phyloP scores from a whole-genome alignment of 768 basidiomycete species.

The Mycena leptocephala region DNA sequence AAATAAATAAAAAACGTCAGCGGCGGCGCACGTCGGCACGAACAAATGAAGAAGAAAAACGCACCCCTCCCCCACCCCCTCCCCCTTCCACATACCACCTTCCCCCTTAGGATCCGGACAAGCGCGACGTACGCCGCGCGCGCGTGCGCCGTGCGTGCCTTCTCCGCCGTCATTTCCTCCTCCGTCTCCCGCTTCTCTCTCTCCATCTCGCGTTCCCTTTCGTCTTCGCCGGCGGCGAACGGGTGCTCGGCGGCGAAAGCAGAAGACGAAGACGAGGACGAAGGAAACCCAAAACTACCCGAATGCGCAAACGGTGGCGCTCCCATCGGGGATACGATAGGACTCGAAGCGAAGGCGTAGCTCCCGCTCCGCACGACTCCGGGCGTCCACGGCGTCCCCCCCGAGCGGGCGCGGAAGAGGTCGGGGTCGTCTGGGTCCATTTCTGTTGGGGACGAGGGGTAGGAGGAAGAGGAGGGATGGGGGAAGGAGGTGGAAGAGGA shows the following conservation, averaged over 20 bases:
- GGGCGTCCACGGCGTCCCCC: slow-evolving; percentile 54
- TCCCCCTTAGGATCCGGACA: slow-evolving; percentile 78
- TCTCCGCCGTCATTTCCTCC: slow-evolving; percentile 27
- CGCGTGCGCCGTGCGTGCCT: slow-evolving; percentile 49
- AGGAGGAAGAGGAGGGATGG: not conserved
- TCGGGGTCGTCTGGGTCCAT: slow-evolving; percentile 24
- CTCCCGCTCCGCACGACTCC: slow-evolving; percentile 30
- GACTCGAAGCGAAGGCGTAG: not conserved
- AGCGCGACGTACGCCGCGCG: slow-evolving; percentile 80
- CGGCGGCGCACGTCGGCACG: not conserved
- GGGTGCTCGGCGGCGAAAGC: not conserved
- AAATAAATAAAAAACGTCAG: no score
- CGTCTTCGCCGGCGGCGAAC: not conserved
- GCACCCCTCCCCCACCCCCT: slow-evolving; percentile 80
- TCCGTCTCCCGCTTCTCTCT: slow-evolving; percentile 37
- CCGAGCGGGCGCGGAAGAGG: slow-evolving; percentile 23
- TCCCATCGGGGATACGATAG: no score
- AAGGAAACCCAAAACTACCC: not conserved
- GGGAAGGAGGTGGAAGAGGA: not conserved
- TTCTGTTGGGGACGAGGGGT: not conserved
- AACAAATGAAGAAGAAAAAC: slow-evolving; percentile 34
- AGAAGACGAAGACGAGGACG: not conserved
- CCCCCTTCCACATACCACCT: slow-evolving; percentile 76
- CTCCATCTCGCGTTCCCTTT: slow-evolving; percentile 40
- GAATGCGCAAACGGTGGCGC: not conserved